Evolutionary conservation across 345 rosid species (phyloP), one percentile per base, ranked within the genome.

Genomic region (Orychophragmus violaceus): DNA sequence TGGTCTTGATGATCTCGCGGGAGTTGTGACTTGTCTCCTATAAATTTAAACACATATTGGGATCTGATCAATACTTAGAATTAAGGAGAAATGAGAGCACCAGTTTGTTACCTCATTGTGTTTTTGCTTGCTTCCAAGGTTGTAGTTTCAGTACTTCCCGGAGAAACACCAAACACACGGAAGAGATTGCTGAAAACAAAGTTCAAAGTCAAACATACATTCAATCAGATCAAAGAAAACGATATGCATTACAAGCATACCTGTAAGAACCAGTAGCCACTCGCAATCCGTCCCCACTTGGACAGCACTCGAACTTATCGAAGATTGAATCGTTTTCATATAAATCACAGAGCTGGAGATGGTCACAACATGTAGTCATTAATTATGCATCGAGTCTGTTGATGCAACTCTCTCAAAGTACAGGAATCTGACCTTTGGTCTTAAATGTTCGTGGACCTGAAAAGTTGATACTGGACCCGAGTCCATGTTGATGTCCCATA

Each of bases 401-500:
- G 41, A 23, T 14, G 37, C 45, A 64, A 46, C 36, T 48, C 46
- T 48, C 52, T 13, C 11, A 23, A 49, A 68, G 59, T 39, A 64
- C 10, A 65, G 28, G 19, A 78, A 52, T 22, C 71, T 63, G 46
- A 89, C 96, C 94, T 82, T 87, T 50, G 93, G 98, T 73, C 96
- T 83, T 64, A 91, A 74, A 74, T 91, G 50, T 79, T 91, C 95
- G 57, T 91, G 98, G 79, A 91, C 96, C 74, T 82, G 92, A 85
- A 87, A 84, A n/a, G 92, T 85, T 75, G 92, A 79, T 73, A 91
- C 95, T 14, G 99, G 99, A 76, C 99, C 94, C 11, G 94, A 88
- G 81, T 93, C 97, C 98, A 93, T 93, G 80, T 88, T 91, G 74
- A 91, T 84, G 76, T 89, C 98, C 98, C 98, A 91, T 65, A 91